Percentiles rank a stretch among this genome's conserved stretches.
These are phyloP conservation scores for Xylaria digitata DNA, from an alignment of 2,329 filamentous ascomycete species.

Conservation along the genomic window DNA sequence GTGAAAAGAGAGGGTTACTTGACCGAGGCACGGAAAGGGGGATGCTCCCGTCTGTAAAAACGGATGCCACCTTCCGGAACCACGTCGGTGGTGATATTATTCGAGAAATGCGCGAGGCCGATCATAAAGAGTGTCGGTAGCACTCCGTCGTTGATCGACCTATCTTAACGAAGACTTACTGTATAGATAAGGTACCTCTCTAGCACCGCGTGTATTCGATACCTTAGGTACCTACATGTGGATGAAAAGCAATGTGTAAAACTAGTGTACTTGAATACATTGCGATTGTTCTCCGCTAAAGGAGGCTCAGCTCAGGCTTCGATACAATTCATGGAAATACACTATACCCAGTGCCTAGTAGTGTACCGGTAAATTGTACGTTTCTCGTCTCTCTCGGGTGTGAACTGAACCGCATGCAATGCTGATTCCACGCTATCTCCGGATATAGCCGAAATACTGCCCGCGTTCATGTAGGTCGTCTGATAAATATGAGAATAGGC, in stretches of 20 bases:
- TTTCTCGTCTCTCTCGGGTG: conserved; percentile 5
- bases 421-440: conserved; percentile 19
- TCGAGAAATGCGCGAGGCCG: not conserved
- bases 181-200: no score
- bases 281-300: no score
- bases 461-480: not conserved
- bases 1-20: not conserved
- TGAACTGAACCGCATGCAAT: conserved; percentile 1
- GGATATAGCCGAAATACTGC: conserved; percentile 30
- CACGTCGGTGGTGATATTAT: conserved; percentile 25
- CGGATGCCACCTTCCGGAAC: conserved; percentile 31
- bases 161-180: no score
- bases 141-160: conserved; percentile 19
- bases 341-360: not conserved
- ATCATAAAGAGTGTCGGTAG: conserved; percentile 12
- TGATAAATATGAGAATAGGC: conserved; percentile 4
- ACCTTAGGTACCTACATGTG: no score
- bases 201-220: not conserved
- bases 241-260: not conserved
- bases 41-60: conserved; percentile 14
- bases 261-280: no score
- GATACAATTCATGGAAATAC: no score
- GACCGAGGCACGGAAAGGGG: not conserved
- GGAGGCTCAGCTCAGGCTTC: not conserved
- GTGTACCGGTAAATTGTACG: not conserved